Conservation (phyloP, 352 stramenopile genomes). For the Globisporangium middletonii region DNA sequence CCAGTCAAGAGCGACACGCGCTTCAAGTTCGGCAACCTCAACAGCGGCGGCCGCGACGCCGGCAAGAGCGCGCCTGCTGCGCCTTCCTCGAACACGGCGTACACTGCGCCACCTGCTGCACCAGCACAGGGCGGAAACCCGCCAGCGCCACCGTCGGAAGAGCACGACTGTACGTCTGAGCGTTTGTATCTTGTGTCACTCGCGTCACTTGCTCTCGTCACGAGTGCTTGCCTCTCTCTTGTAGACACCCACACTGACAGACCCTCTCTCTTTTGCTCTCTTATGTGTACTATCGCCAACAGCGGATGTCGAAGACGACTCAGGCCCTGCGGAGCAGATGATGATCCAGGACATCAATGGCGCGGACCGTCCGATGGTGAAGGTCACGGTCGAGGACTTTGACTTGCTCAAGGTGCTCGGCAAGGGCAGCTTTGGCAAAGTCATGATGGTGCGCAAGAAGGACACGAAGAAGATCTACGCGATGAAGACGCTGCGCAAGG, state of each 20-base stretch:
- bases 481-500: slow-evolving; percentile 95
- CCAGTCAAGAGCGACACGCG: slow-evolving; percentile 83
- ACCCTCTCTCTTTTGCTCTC: background rate
- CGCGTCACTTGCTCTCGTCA: background rate
- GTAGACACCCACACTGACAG: background rate
- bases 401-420: slow-evolving; percentile 92
- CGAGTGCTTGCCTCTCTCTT: background rate
- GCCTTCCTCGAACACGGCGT: slow-evolving; percentile 28
- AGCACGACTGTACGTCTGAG: slow-evolving; percentile 57
- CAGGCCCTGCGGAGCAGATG: slow-evolving; percentile 71
- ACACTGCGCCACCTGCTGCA: slow-evolving; percentile 9
- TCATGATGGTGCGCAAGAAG: slow-evolving; percentile 94
- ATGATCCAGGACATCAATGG: slow-evolving; percentile 79
- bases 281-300: slow-evolving; percentile 7
- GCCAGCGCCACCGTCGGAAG: slow-evolving; percentile 13
- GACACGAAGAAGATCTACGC: slow-evolving; percentile 92
- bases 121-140: slow-evolving; percentile 10
- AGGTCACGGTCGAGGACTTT: slow-evolving; percentile 91
- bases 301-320: slow-evolving; percentile 80
- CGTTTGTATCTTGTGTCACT: background rate
- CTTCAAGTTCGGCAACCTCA: slow-evolving; percentile 64
- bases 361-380: slow-evolving; percentile 48
- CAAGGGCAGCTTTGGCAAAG: slow-evolving; percentile 95
- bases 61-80: slow-evolving; percentile 70
- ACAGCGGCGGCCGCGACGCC: slow-evolving; percentile 47